These are phyloP conservation scores for Phytophthora podocarpi DNA, from an alignment of 352 stramenopile genomes.

Conservation along the genomic window DNA sequence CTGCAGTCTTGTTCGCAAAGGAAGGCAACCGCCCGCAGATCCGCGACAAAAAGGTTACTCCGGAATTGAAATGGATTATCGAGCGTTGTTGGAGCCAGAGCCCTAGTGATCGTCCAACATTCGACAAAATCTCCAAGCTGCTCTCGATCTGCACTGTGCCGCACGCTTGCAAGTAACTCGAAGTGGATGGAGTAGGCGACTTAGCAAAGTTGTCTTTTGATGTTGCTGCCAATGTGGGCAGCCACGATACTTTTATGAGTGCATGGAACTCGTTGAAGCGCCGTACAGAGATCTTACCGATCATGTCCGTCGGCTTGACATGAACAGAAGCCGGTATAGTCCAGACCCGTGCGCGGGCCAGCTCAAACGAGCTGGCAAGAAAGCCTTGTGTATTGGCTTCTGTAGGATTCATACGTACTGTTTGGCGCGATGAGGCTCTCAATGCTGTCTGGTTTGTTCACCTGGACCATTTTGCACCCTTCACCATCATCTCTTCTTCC, in stretches of 20 bases:
- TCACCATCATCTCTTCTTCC: not conserved
- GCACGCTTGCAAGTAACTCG: conserved; percentile 24
- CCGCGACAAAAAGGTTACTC: conserved; percentile 30
- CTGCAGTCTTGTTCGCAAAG: conserved; percentile 35
- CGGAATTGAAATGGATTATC: conserved; percentile 24
- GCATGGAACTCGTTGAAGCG: conserved; percentile 27
- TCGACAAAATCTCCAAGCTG: conserved; percentile 26
- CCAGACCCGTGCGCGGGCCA: conserved; percentile 1
- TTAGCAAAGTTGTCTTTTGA: conserved; percentile 3
- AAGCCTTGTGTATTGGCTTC: too few relatives aligned
- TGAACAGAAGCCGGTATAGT: conserved; percentile 34
- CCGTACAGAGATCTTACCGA: conserved; percentile 30
- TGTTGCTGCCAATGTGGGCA: conserved; percentile 7
- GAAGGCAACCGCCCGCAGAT: conserved; percentile 31
- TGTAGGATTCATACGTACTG: too few relatives aligned
- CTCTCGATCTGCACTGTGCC: conserved; percentile 29
- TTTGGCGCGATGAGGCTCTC: too few relatives aligned
- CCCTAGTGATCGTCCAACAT: conserved; percentile 23
- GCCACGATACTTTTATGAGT: conserved; percentile 23
- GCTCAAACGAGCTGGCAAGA: conserved; percentile 20
- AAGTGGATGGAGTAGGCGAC: not conserved
- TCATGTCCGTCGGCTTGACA: conserved; percentile 36
- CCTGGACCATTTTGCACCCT: too few relatives aligned
- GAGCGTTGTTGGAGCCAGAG: conserved; percentile 27
- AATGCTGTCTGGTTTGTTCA: too few relatives aligned